Base-by-base conservation (phyloP, 1,284 basidiomycete species). In the Somion occarium region DNA sequence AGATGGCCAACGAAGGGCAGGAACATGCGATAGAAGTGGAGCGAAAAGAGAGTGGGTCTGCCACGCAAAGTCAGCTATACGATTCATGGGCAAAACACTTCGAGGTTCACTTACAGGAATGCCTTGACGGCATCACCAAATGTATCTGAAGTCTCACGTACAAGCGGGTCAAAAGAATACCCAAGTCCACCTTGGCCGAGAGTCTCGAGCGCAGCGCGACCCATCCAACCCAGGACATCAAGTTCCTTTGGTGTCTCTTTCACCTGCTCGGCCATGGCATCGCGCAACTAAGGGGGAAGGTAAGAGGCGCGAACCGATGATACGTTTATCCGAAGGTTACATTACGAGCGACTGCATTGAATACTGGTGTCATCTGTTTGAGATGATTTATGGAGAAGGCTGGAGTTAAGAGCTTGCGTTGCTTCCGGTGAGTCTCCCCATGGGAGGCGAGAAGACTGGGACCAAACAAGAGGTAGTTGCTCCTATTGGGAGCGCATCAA, bases 151-250 rank as follows among this genome's bases (percentile, higher is more conserved):
- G 47, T 50, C 20, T 63, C 57, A 2, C 55, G 50, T 18, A 55
- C 55, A 18, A 70, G 58, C 3, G 66, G 58, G 49, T 67, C 61
- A 55, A 72, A 71, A 4, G 68, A 64, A 53, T 70, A 67, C 1
- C 69, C 69, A 5, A 71, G 57, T 0, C 67, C 68, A 4, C 62
- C 68, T 49, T 69, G 69, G 5, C 67, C 68, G 48, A 72, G 60
- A 7, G 67, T 58, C 55, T 72, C 70, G n/a, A 72, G 60, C 9
- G 70, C 64, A 11, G 64, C 60, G 44, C 66, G 64, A 13, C 59
- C 61, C 61, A 65, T 65, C 64, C 69, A 70, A n/a, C 56, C 45
- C 11, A 66, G 52, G 38, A 72, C 54, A 47, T 70, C 64, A 37
- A 71, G 50, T 39, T 63, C 64, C 20, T 53, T 51, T 2, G 57